These are phyloP conservation scores for Botrytis elliptica DNA, from an alignment of 2,329 filamentous ascomycete species.

Conservation along the genomic window DNA sequence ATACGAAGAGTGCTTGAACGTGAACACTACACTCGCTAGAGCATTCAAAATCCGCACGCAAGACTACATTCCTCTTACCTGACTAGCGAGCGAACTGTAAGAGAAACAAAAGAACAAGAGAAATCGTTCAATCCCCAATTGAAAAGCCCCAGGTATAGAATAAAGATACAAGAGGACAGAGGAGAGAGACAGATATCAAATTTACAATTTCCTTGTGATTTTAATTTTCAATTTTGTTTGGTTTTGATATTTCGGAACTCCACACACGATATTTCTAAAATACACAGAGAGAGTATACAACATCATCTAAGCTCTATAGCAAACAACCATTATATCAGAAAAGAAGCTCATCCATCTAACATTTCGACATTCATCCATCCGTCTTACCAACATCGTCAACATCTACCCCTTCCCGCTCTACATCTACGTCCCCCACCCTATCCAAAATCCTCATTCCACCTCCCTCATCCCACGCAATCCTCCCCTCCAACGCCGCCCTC, in stretches of 20 bases:
- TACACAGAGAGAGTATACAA: background rate
- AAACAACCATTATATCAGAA: background rate
- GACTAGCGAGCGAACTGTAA: background rate
- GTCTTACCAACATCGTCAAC: background rate
- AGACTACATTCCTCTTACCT: background rate
- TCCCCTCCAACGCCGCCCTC: constrained; percentile 55
- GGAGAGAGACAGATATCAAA: no score
- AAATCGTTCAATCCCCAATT: no score
- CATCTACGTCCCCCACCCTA: constrained; percentile 27
- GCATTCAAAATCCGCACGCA: background rate
- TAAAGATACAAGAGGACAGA: no score
- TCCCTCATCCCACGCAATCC: constrained; percentile 45
- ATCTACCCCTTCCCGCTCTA: background rate
- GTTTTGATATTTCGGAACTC: background rate
- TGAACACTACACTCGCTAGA: background rate
- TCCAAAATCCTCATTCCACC: constrained; percentile 43
- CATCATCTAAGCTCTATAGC: background rate
- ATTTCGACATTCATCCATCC: no score
- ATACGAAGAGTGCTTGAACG: no score
- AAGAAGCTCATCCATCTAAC: background rate
- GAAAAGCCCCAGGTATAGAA: no score
- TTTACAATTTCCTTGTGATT: background rate
- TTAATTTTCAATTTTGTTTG: background rate
- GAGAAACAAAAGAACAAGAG: background rate
- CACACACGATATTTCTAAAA: background rate